These are phyloP conservation scores for Metarhizium robertsii DNA, from an alignment of 2,329 filamentous ascomycete genomes.

Conservation along the genomic window DNA sequence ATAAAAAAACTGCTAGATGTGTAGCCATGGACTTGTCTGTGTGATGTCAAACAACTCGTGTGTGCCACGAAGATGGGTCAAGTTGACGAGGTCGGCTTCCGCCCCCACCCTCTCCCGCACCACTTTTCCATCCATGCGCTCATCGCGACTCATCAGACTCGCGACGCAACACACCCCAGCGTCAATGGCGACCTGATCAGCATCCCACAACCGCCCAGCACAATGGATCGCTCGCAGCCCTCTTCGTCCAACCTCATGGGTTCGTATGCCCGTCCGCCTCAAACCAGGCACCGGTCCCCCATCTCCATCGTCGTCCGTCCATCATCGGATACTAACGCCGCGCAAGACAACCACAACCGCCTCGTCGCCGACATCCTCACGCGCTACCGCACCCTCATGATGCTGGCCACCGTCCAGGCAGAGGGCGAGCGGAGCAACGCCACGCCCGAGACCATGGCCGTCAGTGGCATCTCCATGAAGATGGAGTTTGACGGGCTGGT, in stretches of 20 bases:
- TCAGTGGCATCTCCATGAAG: conserved; percentile 33
- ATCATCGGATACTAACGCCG: background rate
- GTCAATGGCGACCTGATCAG: background rate
- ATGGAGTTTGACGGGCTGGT: conserved; percentile 36
- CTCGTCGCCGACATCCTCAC: conserved; percentile 35
- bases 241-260: conserved; percentile 27
- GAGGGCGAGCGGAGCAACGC: conserved; percentile 28
- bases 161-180: background rate
- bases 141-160: too few relatives aligned
- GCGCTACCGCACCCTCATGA: conserved; percentile 33
- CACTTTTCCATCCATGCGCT: too few relatives aligned
- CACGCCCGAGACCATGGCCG: conserved; percentile 31
- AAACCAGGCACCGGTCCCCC: too few relatives aligned
- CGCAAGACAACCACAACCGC: conserved; percentile 33
- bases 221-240: conserved; percentile 24
- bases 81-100: too few relatives aligned
- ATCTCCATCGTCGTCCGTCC: background rate
- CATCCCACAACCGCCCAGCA: background rate
- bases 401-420: conserved; percentile 33
- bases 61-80: too few relatives aligned
- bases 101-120: too few relatives aligned
- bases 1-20: too few relatives aligned
- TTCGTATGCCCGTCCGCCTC: conserved; percentile 9
- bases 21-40: too few relatives aligned
- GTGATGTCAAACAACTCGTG: too few relatives aligned